Percentiles rank a stretch among this genome's conserved stretches.
Evolutionary conservation across 2,329 filamentous ascomycete genomes (phyloP).

Genomic region (Verticillium tricorpus): DNA sequence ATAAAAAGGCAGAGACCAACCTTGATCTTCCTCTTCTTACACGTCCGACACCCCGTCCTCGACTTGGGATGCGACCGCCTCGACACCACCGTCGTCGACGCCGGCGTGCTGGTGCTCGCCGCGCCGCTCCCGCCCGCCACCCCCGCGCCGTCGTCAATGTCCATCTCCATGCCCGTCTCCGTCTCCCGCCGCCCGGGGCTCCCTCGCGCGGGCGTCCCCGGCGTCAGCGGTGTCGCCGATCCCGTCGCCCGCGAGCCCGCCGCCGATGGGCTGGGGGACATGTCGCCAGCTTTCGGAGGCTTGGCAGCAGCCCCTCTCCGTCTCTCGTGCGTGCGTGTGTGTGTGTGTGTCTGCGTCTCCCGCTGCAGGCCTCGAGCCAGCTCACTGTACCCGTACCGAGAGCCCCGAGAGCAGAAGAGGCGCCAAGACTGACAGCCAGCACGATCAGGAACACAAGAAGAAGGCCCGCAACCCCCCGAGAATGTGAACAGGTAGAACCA

Average conservation of each 20-base stretch:
- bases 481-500: too few species aligned
- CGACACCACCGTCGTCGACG: conserved; percentile 1
- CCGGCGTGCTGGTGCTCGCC: background rate
- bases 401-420: too few species aligned
- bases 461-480: too few species aligned
- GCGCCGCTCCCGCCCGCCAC: background rate
- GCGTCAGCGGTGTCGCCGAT: conserved; percentile 1
- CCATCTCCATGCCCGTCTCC: background rate
- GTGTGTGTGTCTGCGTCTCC: background rate
- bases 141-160: background rate
- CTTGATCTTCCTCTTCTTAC: conserved; percentile 51
- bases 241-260: background rate
- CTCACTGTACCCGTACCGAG: too few species aligned
- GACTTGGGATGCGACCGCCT: conserved; percentile 54
- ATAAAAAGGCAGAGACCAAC: conserved; percentile 5
- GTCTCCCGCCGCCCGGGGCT: background rate
- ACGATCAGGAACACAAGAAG: too few species aligned
- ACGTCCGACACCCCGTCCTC: conserved; percentile 46
- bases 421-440: too few species aligned
- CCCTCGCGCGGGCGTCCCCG: background rate
- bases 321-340: background rate
- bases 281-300: background rate
- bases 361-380: too few species aligned
- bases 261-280: background rate
- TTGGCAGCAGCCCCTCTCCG: too few species aligned